phyloP scores from a whole-genome alignment of 1,139 yeast genomes.

The Debaryomycetaceae sp. region DNA sequence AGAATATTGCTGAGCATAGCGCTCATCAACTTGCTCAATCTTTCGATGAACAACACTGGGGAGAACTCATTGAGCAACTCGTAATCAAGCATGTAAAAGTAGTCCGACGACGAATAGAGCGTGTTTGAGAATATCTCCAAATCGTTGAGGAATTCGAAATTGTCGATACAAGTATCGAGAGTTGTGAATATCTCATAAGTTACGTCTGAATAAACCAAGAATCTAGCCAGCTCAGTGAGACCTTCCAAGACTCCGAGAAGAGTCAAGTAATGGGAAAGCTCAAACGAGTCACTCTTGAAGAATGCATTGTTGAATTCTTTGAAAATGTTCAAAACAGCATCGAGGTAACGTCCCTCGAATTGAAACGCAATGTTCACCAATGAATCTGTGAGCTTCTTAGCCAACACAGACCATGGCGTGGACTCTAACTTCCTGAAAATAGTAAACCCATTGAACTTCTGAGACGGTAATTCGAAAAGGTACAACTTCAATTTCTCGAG shows the following conservation, averaged over 20 bases:
- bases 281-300: slow-evolving; percentile 19
- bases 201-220: slow-evolving; percentile 26
- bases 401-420: slow-evolving; percentile 38
- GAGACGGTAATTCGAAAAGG: slow-evolving; percentile 57
- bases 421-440: slow-evolving; percentile 21
- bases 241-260: slow-evolving; percentile 48
- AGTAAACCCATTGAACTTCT: slow-evolving; percentile 30
- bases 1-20: slow-evolving; percentile 30
- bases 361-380: slow-evolving; percentile 36
- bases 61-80: slow-evolving; percentile 31
- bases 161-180: slow-evolving; percentile 39
- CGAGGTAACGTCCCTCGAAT: slow-evolving; percentile 24
- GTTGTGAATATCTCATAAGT: slow-evolving; percentile 32
- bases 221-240: slow-evolving; percentile 28
- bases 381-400: slow-evolving; percentile 34
- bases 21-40: slow-evolving; percentile 38
- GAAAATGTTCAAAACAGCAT: slow-evolving; percentile 28
- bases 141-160: slow-evolving; percentile 37
- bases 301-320: slow-evolving; percentile 24
- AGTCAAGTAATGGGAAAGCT: slow-evolving; percentile 40
- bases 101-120: slow-evolving; percentile 21
- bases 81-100: slow-evolving; percentile 24
- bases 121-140: slow-evolving; percentile 34
- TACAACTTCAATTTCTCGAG: slow-evolving; percentile 55
- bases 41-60: slow-evolving; percentile 46